Conservation (phyloP, 2,329 filamentous ascomycete species). For the Epichloe uncinata region DNA sequence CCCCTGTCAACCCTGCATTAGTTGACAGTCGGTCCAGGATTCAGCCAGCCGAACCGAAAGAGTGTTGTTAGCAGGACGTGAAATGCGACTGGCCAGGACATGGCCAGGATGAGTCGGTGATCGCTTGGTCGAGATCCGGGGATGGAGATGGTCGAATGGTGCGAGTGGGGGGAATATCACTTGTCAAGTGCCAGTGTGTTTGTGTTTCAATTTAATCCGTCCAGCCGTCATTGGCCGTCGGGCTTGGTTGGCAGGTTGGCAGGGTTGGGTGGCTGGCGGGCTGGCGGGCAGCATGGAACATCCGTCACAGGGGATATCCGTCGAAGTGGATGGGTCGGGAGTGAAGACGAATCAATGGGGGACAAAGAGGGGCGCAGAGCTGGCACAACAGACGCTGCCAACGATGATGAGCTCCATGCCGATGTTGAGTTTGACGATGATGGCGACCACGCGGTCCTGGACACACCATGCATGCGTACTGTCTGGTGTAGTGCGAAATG, state of each 20-base stretch:
- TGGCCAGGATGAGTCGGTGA: slow-evolving; percentile 14
- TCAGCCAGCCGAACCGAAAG: slow-evolving; percentile 5
- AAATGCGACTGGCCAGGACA: slow-evolving; percentile 23
- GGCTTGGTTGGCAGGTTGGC: too few species aligned
- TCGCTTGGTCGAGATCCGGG: slow-evolving; percentile 16
- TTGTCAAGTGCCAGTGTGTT: slow-evolving; percentile 3
- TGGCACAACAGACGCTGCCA: background rate
- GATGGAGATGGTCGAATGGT: slow-evolving; percentile 3
- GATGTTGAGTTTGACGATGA: background rate
- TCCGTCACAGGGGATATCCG: background rate
- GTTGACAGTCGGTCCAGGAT: slow-evolving; percentile 9
- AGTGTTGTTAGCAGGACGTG: slow-evolving; percentile 13
- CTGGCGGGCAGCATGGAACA: background rate
- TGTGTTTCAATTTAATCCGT: background rate
- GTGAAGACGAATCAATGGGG: background rate
- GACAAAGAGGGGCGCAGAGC: too few species aligned
- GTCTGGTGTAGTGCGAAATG: background rate
- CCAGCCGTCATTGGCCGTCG: too few species aligned
- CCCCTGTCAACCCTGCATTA: slow-evolving; percentile 8
- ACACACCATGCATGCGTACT: background rate
- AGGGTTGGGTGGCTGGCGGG: background rate
- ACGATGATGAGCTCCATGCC: background rate
- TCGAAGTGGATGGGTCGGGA: background rate
- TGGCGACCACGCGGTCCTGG: too few species aligned
- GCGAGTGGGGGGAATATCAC: background rate